A percentile compares a stretch with the other conserved stretches of the same genome.
phyloP scores from a whole-genome alignment of 495 filamentous ascomycete species.

The Penicillium turbatum region DNA sequence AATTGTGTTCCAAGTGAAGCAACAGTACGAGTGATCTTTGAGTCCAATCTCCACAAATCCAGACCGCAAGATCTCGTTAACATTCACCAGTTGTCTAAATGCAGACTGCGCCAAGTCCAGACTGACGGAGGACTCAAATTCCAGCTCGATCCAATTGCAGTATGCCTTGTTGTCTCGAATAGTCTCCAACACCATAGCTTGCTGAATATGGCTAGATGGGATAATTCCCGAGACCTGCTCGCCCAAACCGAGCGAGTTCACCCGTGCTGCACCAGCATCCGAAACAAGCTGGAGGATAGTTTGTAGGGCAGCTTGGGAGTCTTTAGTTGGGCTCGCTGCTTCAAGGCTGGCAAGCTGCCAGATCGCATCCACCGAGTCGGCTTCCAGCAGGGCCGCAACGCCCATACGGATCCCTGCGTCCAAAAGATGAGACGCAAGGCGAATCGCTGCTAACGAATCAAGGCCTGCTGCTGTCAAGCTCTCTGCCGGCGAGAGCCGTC shows the following conservation, averaged over 20 bases:
- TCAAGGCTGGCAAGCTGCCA: constrained; percentile 24
- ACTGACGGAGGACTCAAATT: constrained; percentile 33
- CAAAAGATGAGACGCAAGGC: constrained; percentile 56
- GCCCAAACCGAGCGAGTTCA: constrained; percentile 17
- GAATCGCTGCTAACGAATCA: constrained; percentile 71
- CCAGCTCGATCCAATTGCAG: constrained; percentile 68
- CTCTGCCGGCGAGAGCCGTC: constrained; percentile 31
- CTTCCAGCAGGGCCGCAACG: constrained; percentile 54
- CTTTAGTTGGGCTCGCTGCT: constrained; percentile 3
- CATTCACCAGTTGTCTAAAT: constrained; percentile 44
- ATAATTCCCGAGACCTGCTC: constrained; percentile 49
- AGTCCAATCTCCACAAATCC: constrained; percentile 55
- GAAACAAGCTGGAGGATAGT: constrained; percentile 18
- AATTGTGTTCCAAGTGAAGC: constrained; percentile 57
- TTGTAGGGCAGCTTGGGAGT: constrained; percentile 15
- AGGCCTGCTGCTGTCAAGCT: constrained; percentile 54
- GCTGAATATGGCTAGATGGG: constrained; percentile 64
- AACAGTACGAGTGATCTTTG: constrained; percentile 48
- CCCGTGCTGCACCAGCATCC: constrained; percentile 21
- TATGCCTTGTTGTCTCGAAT: constrained; percentile 52
- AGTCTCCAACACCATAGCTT: constrained; percentile 74
- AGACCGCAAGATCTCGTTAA: constrained; percentile 64
- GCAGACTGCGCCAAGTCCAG: constrained; percentile 35
- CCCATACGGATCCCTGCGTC: constrained; percentile 45
- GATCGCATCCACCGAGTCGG: constrained; percentile 39